Conservation (phyloP, 257 asterid species). For the Fraxinus americana region DNA sequence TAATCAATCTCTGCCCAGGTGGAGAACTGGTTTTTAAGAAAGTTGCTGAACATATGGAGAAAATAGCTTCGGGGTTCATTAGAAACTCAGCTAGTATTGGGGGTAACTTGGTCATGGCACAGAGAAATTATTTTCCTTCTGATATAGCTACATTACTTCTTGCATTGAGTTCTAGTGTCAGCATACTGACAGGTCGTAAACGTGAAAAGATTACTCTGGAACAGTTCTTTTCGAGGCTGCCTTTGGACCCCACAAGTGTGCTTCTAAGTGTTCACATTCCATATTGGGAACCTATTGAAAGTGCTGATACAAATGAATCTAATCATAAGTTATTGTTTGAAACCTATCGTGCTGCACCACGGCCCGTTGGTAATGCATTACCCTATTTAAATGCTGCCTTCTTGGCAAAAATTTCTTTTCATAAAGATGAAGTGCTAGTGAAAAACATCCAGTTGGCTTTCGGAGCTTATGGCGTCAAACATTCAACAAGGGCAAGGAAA, state of each 20-base stretch:
- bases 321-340: conserved; percentile 46
- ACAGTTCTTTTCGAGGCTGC: conserved; percentile 51
- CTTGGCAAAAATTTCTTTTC: conserved; percentile 47
- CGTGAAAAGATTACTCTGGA: conserved; percentile 46
- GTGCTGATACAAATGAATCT: conserved; percentile 11
- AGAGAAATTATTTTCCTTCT: conserved; percentile 68
- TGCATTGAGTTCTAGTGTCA: conserved; percentile 49
- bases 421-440: conserved; percentile 35
- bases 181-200: conserved; percentile 34
- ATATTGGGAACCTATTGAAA: conserved; percentile 28
- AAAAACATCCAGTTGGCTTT: conserved; percentile 43
- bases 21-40: conserved; percentile 39
- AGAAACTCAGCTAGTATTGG: conserved; percentile 70
- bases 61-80: conserved; percentile 55
- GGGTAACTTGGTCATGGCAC: conserved; percentile 76
- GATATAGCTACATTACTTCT: conserved; percentile 70
- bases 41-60: conserved; percentile 68
- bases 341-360: conserved; percentile 65
- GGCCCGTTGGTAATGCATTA: conserved; percentile 73
- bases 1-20: conserved; percentile 21
- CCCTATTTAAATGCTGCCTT: conserved; percentile 70
- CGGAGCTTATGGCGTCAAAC: conserved; percentile 64
- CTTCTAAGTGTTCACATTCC: conserved; percentile 63
- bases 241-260: conserved; percentile 45
- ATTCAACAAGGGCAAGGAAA: conserved; percentile 47